Base-by-base conservation (phyloP, 352 stramenopile species). In the Globisporangium mamillatum region DNA sequence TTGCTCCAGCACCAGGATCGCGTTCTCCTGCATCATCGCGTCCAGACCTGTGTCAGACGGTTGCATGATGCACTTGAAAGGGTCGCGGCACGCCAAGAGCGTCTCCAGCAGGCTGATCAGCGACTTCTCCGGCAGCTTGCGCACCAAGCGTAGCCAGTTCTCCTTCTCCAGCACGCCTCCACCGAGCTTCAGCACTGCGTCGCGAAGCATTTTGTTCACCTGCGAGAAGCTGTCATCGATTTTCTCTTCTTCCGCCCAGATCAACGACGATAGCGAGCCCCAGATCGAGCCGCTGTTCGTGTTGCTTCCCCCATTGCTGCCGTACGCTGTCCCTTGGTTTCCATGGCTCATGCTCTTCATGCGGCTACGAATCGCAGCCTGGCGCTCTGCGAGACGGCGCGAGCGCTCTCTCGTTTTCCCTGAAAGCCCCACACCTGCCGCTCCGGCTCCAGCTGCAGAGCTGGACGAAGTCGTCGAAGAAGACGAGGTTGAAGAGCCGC, bases 1-100 rank as follows among this genome's bases (percentile, higher is more conserved):
- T 16, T 92, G 73, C 68, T 96, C 88, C 20, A 94, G 76, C 63
- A 93, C 86, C n/a, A 96, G 68, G 41, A 96, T 96, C 10, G 88
- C 88, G 24, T 96, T 94, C 61, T 95, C 88, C 67, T 95, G 88
- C 80, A 93, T 90, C 88, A 95, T 95, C 8, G 82, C 81, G 63
- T 94, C 85, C 4, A 90, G 75, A 16, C 79, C 79, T 3, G 70
- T 73, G 4, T 70, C 56, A 3, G 80, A 84, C 18, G 80, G 73
- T 60, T 84, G 75, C 62, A 93, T 66, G 34, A 93, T 82, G 64
- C 86, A 84, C 68, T 95, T 93, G 68, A 92, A 93, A 34, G 84
- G 83, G 52, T 94, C 86, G 7, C 83, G 79, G 36, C 81, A 92
- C 4, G 85, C 80, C 18, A 96, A 75, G 36, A 96, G 68, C 24